Evolutionary conservation across 2,329 filamentous ascomycete species (phyloP).

Genomic region (Stemphylium lycopersici): DNA sequence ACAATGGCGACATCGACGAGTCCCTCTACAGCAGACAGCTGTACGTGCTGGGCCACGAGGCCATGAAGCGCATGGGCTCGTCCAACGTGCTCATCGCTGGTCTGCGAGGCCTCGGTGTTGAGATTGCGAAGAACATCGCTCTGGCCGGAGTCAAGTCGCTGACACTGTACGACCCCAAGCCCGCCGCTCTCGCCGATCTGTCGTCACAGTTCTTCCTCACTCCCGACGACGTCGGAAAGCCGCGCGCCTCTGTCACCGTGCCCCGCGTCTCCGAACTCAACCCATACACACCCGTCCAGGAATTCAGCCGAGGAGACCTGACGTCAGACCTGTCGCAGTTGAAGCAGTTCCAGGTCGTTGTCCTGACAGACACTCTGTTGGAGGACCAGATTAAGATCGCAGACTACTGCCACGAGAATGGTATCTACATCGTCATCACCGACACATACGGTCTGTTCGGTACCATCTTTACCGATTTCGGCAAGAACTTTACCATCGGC

Average conservation of each 20-base stretch:
- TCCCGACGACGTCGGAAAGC: constrained; percentile 86
- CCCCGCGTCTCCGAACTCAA: constrained; percentile 94
- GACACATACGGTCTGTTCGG: constrained; percentile 96
- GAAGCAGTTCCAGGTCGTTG: constrained; percentile 90
- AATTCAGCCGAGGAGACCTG: constrained; percentile 70
- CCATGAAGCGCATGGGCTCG: constrained; percentile 98
- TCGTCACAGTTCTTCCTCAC: constrained; percentile 98
- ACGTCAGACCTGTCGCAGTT: constrained; percentile 78
- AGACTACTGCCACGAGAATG: constrained; percentile 92
- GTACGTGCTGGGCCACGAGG: constrained; percentile 75
- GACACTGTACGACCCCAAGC: constrained; percentile 87
- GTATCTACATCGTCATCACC: constrained; percentile 85
- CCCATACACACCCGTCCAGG: constrained; percentile 87
- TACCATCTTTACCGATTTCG: constrained; percentile 96
- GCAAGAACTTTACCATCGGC: constrained; percentile 87
- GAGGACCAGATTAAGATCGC: constrained; percentile 82
- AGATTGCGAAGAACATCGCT: constrained; percentile 98
- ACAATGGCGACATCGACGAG: constrained; percentile 69
- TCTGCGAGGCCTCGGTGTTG: constrained; percentile 91
- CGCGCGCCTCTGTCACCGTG: constrained; percentile 82
- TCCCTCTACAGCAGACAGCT: constrained; percentile 71
- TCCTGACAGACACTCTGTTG: constrained; percentile 83
- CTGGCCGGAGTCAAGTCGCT: constrained; percentile 97
- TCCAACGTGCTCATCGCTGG: constrained; percentile 94
- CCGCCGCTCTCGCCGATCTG: constrained; percentile 83